A percentile compares a stretch with the other conserved stretches of the same genome.
phyloP scores from a whole-genome alignment of 2,329 filamentous ascomycete species.

The Arthrobotrys megalospora region DNA sequence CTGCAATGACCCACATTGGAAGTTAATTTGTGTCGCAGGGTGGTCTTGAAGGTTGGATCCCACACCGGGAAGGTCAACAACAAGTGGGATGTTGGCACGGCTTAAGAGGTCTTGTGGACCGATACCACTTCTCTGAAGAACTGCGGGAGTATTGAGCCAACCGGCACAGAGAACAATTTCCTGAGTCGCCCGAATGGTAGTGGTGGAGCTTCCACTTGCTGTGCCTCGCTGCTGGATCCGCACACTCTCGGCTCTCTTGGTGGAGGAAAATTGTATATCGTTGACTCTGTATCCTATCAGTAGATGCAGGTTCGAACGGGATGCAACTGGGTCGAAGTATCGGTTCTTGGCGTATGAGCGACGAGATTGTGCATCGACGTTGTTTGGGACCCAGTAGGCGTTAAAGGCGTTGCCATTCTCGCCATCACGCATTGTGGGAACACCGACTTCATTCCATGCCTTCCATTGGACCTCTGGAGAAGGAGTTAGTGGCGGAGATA shows the following conservation, averaged over 20 bases:
- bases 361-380: constrained; percentile 64
- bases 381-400: constrained; percentile 66
- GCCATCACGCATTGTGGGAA: constrained; percentile 49
- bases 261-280: constrained; percentile 61
- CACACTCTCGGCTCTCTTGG: constrained; percentile 36
- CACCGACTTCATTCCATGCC: constrained; percentile 51
- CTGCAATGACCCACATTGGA: constrained; percentile 37
- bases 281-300: constrained; percentile 65
- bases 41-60: constrained; percentile 71
- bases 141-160: constrained; percentile 68
- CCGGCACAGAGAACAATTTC: constrained; percentile 70
- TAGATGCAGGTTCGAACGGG: constrained; percentile 64
- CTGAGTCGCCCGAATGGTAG: constrained; percentile 65
- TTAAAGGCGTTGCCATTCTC: constrained; percentile 62
- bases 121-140: constrained; percentile 72
- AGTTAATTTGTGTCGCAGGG: constrained; percentile 62
- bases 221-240: constrained; percentile 57
- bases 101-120: constrained; percentile 67
- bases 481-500: not conserved
- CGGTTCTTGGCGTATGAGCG: constrained; percentile 65
- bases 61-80: constrained; percentile 70
- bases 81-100: constrained; percentile 67
- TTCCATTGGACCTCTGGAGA: constrained; percentile 48
- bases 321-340: constrained; percentile 64
- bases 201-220: constrained; percentile 52